A percentile compares a stretch with the other conserved stretches of the same genome.
Evolutionary conservation across 2,329 filamentous ascomycete species (phyloP).

Genomic region (Claviceps digitariae): DNA sequence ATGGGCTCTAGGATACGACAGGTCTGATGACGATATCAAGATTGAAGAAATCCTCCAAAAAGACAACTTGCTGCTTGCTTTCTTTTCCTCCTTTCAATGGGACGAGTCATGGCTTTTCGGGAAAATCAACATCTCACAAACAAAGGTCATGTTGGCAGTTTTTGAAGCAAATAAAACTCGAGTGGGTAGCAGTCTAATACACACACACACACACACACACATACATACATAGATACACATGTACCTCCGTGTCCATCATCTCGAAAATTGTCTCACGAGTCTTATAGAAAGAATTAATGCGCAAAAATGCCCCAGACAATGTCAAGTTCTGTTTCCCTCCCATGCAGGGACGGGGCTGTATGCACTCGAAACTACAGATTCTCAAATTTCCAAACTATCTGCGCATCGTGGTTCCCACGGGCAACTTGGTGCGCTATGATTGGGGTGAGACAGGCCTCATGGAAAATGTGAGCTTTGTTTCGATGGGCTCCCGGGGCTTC

Average conservation of each 20-base stretch:
- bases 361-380: constrained; percentile 92
- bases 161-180: constrained; percentile 39
- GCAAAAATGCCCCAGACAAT: constrained; percentile 32
- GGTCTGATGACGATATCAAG: constrained; percentile 60
- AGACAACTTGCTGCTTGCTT: constrained; percentile 55
- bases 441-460: constrained; percentile 78
- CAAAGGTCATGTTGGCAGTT: constrained; percentile 48
- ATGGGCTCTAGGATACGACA: constrained; percentile 50
- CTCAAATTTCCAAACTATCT: constrained; percentile 65
- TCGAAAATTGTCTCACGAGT: constrained; percentile 8
- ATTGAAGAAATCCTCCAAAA: constrained; percentile 78
- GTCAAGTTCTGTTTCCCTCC: constrained; percentile 69
- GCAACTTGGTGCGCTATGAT: constrained; percentile 74
- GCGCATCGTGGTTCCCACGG: constrained; percentile 72
- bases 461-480: constrained; percentile 54
- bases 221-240: no score
- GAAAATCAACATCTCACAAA: constrained; percentile 50
- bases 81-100: constrained; percentile 81
- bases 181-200: constrained; percentile 26
- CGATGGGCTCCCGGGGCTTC: background rate
- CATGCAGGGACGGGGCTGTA: constrained; percentile 60
- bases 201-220: no score
- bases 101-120: constrained; percentile 66
- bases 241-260: background rate
- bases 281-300: constrained; percentile 31